Evolutionary conservation across 1,284 basidiomycete genomes (phyloP).

Genomic region (Cutaneotrichosporon spelunceum): DNA sequence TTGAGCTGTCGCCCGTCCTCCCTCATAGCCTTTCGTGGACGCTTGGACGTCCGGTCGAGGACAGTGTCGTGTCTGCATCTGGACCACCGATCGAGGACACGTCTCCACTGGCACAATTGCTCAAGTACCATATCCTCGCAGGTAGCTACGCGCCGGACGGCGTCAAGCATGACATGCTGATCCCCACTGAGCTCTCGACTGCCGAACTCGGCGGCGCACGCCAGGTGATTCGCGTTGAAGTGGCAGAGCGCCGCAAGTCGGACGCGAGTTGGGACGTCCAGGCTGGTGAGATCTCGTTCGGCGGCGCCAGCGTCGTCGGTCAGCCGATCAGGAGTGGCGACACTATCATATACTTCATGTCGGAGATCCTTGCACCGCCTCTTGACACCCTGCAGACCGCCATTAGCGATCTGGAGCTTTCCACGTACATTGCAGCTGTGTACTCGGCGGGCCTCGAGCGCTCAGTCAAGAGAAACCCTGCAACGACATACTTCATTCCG

Average conservation of each 20-base stretch:
- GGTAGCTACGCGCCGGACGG: slow-evolving; percentile 68
- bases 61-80: background rate
- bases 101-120: slow-evolving; percentile 41
- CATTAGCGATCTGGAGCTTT: slow-evolving; percentile 75
- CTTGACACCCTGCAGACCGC: slow-evolving; percentile 76
- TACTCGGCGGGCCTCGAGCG: slow-evolving; percentile 79
- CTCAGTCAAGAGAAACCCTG: slow-evolving; percentile 63
- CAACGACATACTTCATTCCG: slow-evolving; percentile 81
- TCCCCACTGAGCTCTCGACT: slow-evolving; percentile 73
- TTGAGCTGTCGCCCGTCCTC: background rate
- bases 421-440: slow-evolving; percentile 82
- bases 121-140: slow-evolving; percentile 78
- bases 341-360: slow-evolving; percentile 84
- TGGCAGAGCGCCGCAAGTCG: slow-evolving; percentile 51
- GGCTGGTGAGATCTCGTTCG: slow-evolving; percentile 69
- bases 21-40: background rate
- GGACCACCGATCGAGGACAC: slow-evolving; percentile 19
- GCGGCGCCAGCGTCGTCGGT: slow-evolving; percentile 74
- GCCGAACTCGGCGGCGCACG: slow-evolving; percentile 62
- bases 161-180: slow-evolving; percentile 67
- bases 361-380: slow-evolving; percentile 76
- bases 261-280: slow-evolving; percentile 49
- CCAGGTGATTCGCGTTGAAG: slow-evolving; percentile 72
- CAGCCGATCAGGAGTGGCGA: slow-evolving; percentile 64
- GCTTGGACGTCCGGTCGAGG: background rate